Evolutionary conservation across 2,329 filamentous ascomycete species (phyloP), one percentile per base, ranked within the genome.

Genomic region (Coniella vitis): DNA sequence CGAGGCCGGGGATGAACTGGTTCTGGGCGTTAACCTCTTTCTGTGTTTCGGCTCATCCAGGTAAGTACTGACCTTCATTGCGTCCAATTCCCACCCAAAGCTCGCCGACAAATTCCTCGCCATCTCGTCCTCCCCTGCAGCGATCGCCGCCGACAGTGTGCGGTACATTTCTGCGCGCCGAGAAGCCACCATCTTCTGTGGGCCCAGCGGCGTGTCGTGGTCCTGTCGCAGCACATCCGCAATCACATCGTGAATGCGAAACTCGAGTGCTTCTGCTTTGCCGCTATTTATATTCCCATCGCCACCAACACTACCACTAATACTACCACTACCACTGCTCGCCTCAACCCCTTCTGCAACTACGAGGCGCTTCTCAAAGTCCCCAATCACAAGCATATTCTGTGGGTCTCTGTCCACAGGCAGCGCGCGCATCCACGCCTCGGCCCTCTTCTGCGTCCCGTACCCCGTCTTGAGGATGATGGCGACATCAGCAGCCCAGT

Each of bases 381-480:
- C 76, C 20, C 70, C 76, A 16, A 77, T 69, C 4, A 78, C 65
- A 2, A 78, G 47, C 25, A 73, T 69, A 20, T 69, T 66, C 50
- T 62, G 58, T 10, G 66, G 31, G 36, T 19, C 45, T 21, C 44
- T 51, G 64, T 45, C 68, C 61, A 7, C 57, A 57, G 45, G 63
- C 59, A 77, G 63, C 0, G 75, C 73, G 36, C 67, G 62, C 12
- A 79, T 58, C 60, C 74, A 70, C 14, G 69, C 66, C 5, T 66
- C 60, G 17, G 78, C 64, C 16, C 75, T 69, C 42, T 70, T 61
- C 36, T 69, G 68, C n/a, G 76, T 78, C 42, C 75, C 76, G 57
- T 75, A 79, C n/a, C 76, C 76, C 3, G 75, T 78, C 62, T 79
- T 79, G 54, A 79, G 60, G 47, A 79, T 67, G 54, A 75, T 65